Conservation (phyloP, 2,329 filamentous ascomycete species). For the Emmonsiellopsis sp. region DNA sequence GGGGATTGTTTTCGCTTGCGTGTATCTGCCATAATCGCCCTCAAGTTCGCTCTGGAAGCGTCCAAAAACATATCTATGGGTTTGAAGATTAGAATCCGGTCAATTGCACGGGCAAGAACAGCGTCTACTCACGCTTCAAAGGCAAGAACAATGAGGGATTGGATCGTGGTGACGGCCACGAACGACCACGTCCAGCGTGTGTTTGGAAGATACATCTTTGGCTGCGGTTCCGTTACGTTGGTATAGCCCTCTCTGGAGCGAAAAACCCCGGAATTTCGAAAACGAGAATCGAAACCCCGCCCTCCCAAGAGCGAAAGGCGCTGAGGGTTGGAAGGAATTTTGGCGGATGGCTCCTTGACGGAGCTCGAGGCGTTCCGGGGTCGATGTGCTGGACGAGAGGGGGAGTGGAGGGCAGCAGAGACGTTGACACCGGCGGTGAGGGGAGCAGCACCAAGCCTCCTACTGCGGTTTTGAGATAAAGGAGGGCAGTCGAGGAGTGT, state of each 20-base stretch:
- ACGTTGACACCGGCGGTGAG: neutral
- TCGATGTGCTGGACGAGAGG: neutral
- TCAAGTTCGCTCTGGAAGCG: conserved; percentile 59
- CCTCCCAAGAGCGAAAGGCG: conserved; percentile 52
- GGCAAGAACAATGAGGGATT: conserved; percentile 70
- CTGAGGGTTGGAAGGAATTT: conserved; percentile 49
- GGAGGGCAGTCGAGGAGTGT: no score
- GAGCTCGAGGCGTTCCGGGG: conserved; percentile 17
- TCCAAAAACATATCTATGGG: conserved; percentile 72
- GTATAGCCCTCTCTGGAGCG: conserved; percentile 45
- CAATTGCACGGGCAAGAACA: neutral
- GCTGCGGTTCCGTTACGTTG: conserved; percentile 20
- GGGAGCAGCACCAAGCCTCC: neutral
- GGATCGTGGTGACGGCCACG: conserved; percentile 61
- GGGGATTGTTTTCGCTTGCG: conserved; percentile 60
- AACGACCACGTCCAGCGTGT: conserved; percentile 86
- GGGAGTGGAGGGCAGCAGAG: neutral
- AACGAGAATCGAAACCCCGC: conserved; percentile 43
- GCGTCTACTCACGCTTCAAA: conserved; percentile 67
- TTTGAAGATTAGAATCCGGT: neutral
- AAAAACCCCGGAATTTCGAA: conserved; percentile 41
- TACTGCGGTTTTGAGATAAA: neutral
- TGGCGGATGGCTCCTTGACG: conserved; percentile 35
- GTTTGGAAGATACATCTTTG: conserved; percentile 66
- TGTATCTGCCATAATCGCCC: conserved; percentile 32